Conservation (phyloP, 1,139 yeast genomes). For the Saccharomyces hybrid region DNA sequence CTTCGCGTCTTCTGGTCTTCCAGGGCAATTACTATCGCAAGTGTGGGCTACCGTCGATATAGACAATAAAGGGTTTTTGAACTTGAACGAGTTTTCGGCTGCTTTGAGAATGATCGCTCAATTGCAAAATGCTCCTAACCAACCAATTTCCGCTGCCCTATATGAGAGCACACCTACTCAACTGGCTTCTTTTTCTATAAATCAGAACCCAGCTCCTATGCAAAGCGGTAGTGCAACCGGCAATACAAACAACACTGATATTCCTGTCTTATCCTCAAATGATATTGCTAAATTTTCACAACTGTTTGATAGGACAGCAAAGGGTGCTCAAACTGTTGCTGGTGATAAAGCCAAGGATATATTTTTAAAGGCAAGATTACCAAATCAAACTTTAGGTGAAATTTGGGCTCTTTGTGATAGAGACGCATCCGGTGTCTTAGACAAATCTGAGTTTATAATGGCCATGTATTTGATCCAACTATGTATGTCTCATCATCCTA, state of each 20-base stretch:
- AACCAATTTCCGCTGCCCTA: conserved; percentile 20
- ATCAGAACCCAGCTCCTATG: conserved; percentile 39
- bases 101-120: conserved; percentile 89
- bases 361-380: conserved; percentile 79
- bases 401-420: conserved; percentile 87
- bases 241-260: conserved; percentile 21
- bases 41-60: conserved; percentile 91
- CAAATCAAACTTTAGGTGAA: conserved; percentile 68
- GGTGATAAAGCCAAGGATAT: conserved; percentile 80
- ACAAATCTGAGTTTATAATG: conserved; percentile 67
- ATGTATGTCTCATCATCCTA: conserved; percentile 58
- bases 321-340: conserved; percentile 43
- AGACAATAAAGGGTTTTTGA: conserved; percentile 76
- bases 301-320: conserved; percentile 57
- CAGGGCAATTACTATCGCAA: conserved; percentile 73
- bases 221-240: conserved; percentile 24
- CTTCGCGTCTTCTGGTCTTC: conserved; percentile 79
- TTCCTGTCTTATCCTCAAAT: conserved; percentile 56
- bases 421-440: conserved; percentile 61
- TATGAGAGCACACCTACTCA: conserved; percentile 23
- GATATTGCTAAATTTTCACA: conserved; percentile 69
- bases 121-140: conserved; percentile 44
- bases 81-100: conserved; percentile 71
- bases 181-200: conserved; percentile 22
- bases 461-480: conserved; percentile 96